phyloP scores from a whole-genome alignment of 129 eudicot genomes.

The Sambucus nigra region DNA sequence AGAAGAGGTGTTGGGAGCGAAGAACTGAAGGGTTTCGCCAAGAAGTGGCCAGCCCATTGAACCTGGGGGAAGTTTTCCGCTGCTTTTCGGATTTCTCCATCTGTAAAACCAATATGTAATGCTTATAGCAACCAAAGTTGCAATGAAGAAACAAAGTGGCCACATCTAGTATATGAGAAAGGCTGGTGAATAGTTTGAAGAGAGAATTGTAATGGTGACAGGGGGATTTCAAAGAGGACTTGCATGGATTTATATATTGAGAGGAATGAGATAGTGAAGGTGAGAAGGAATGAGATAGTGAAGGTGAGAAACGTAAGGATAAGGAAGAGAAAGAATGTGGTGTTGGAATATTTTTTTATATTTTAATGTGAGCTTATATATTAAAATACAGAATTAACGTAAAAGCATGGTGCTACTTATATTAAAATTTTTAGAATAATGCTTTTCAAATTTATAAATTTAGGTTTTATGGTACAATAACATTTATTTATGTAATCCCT shows the following conservation, averaged over 20 bases:
- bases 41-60: conserved; percentile 96
- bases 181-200: conserved; percentile 3
- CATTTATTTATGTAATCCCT: too few relatives aligned
- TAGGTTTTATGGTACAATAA: too few relatives aligned
- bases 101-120: conserved; percentile 58
- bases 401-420: too few relatives aligned
- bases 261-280: conserved; percentile 1
- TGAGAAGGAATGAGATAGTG: too few relatives aligned
- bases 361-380: too few relatives aligned
- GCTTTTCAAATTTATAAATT: too few relatives aligned
- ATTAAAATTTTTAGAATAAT: too few relatives aligned
- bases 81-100: conserved; percentile 81
- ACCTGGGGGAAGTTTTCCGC: conserved; percentile 83
- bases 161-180: conserved; percentile 29
- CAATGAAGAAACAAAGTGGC: conserved; percentile 28
- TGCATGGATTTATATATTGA: background rate
- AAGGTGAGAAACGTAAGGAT: conserved; percentile 20
- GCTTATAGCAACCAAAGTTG: conserved; percentile 21
- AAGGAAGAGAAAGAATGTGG: conserved; percentile 35
- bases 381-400: too few relatives aligned
- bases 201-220: conserved; percentile 1
- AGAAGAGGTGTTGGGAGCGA: conserved; percentile 47
- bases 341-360: too few relatives aligned
- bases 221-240: conserved; percentile 1
- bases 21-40: conserved; percentile 73